phyloP scores from a whole-genome alignment of 495 filamentous ascomycete genomes.

The Hypoxylon fragiforme region DNA sequence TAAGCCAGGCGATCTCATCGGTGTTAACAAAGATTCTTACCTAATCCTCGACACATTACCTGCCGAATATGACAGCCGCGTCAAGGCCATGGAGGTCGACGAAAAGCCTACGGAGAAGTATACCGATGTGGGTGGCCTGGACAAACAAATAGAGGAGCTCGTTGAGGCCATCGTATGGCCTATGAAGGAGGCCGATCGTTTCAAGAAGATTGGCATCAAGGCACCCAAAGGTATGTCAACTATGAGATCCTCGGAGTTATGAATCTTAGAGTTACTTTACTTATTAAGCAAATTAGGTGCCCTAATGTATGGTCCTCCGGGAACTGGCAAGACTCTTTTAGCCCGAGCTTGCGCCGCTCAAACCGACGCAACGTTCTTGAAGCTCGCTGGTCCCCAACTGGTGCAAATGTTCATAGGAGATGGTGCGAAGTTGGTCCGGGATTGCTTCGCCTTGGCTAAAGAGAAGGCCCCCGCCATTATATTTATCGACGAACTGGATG shows the following conservation, averaged over 20 bases:
- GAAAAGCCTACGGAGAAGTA: slow-evolving; percentile 99
- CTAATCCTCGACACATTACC: slow-evolving; percentile 97
- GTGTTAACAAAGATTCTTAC: slow-evolving; percentile 99
- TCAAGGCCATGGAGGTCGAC: slow-evolving; percentile 99
- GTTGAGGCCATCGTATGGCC: slow-evolving; percentile 99
- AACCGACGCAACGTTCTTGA: slow-evolving; percentile 98
- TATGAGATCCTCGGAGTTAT: neutral
- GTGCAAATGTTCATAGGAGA: slow-evolving; percentile 99
- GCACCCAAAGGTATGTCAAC: slow-evolving; percentile 85
- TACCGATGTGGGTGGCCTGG: slow-evolving; percentile 93
- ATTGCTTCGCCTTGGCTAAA: slow-evolving; percentile 96
- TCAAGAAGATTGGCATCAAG: slow-evolving; percentile 99
- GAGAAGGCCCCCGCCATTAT: slow-evolving; percentile 99
- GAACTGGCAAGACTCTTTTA: slow-evolving; percentile 95
- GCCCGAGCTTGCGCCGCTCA: slow-evolving; percentile 96
- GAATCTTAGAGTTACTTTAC: slow-evolving; percentile 6
- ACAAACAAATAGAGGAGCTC: slow-evolving; percentile 99
- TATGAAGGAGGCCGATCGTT: slow-evolving; percentile 98
- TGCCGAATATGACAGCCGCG: slow-evolving; percentile 98
- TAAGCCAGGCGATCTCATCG: slow-evolving; percentile 93
- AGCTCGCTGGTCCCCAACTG: slow-evolving; percentile 96
- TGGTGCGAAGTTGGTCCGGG: slow-evolving; percentile 94
- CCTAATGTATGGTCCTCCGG: slow-evolving; percentile 97
- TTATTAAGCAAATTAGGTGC: slow-evolving; percentile 63
- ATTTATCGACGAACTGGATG: slow-evolving; percentile 98